Percentiles rank a stretch among this genome's conserved stretches.
phyloP scores from a whole-genome alignment of 2,329 filamentous ascomycete species.

The Stromatinia cepivora region DNA sequence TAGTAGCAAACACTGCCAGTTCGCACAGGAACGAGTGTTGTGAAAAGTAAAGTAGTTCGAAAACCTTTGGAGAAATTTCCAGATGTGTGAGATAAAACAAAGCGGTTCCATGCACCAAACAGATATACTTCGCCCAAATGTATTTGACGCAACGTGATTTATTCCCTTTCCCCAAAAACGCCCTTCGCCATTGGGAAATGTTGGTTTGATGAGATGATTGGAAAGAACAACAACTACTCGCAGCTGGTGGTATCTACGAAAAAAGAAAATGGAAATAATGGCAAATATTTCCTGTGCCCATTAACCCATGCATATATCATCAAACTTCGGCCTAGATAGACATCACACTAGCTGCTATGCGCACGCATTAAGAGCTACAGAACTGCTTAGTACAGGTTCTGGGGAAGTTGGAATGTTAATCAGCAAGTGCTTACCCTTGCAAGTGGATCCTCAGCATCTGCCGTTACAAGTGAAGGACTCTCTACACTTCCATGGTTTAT shows the following conservation, averaged over 20 bases:
- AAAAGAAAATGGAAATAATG: slow-evolving; percentile 20
- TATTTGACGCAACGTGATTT: slow-evolving; percentile 21
- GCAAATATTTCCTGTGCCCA: slow-evolving; percentile 13
- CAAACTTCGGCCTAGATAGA: not conserved
- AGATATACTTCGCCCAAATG: slow-evolving; percentile 6
- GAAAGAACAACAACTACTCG: slow-evolving; percentile 19
- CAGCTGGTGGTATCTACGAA: slow-evolving; percentile 27
- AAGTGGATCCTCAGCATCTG: slow-evolving; percentile 56
- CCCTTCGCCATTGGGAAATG: slow-evolving; percentile 20
- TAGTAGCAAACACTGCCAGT: slow-evolving; percentile 23
- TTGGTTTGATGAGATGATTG: slow-evolving; percentile 20
- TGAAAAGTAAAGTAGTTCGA: slow-evolving; percentile 13
- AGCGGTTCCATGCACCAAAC: slow-evolving; percentile 20
- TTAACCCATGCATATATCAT: slow-evolving; percentile 20
- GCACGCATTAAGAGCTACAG: slow-evolving; percentile 41
- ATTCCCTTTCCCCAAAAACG: slow-evolving; percentile 20
- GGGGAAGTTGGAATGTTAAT: slow-evolving; percentile 18
- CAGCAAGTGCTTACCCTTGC: slow-evolving; percentile 37
- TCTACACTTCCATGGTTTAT: slow-evolving; percentile 56
- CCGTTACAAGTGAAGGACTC: slow-evolving; percentile 62
- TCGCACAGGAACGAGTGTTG: slow-evolving; percentile 16
- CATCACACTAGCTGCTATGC: slow-evolving; percentile 35
- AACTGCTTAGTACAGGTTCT: slow-evolving; percentile 29
- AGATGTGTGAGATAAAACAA: slow-evolving; percentile 13
- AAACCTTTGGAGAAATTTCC: not conserved